Conservation (phyloP, 495 filamentous ascomycete species). For the Darksidea phi region DNA sequence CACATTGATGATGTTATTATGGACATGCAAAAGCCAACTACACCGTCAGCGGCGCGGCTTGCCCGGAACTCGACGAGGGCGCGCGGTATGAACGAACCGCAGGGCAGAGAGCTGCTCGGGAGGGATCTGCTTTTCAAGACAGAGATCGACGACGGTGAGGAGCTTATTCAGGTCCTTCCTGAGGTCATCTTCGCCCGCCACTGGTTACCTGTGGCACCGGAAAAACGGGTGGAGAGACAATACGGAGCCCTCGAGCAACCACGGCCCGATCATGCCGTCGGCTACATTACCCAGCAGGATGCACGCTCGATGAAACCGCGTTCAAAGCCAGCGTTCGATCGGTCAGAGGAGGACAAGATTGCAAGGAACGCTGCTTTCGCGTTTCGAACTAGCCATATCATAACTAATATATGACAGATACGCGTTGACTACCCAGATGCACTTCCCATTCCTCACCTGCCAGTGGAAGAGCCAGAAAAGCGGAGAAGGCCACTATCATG, state of each 20-base stretch:
- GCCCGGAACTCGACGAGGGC: slow-evolving; percentile 18
- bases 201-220: slow-evolving; percentile 20
- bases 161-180: slow-evolving; percentile 21
- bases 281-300: slow-evolving; percentile 25
- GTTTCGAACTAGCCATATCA: slow-evolving; percentile 8
- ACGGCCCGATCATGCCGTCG: slow-evolving; percentile 18
- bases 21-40: slow-evolving; percentile 22
- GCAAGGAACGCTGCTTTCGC: slow-evolving; percentile 7
- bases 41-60: slow-evolving; percentile 19
- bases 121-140: slow-evolving; percentile 20
- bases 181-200: slow-evolving; percentile 16
- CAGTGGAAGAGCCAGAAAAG: slow-evolving; percentile 22
- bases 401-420: slow-evolving; percentile 18
- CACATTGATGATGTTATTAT: slow-evolving; percentile 19
- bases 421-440: slow-evolving; percentile 12
- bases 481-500: slow-evolving; percentile 20
- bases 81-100: slow-evolving; percentile 17
- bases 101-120: slow-evolving; percentile 19
- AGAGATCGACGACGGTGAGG: slow-evolving; percentile 18
- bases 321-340: slow-evolving; percentile 13
- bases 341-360: slow-evolving; percentile 22
- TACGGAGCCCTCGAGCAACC: slow-evolving; percentile 22
- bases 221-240: slow-evolving; percentile 23
- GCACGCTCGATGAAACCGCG: slow-evolving; percentile 19
- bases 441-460: slow-evolving; percentile 19